Conservation (phyloP, 306 rosid genomes). For the Rubus parviflorus region DNA sequence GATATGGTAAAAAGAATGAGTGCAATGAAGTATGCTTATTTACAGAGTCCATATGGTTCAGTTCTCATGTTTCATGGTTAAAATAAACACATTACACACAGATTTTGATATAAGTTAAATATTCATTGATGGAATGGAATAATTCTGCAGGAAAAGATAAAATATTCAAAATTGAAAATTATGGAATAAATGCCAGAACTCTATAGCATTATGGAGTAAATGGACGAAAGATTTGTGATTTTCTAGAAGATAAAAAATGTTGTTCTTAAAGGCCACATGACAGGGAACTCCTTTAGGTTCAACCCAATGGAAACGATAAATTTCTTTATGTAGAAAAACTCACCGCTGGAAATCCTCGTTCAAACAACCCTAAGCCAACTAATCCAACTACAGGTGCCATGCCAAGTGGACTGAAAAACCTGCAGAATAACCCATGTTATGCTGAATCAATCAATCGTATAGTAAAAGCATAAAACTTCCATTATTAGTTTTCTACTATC, state of each 20-base stretch:
- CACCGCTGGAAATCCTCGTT: conserved; percentile 86
- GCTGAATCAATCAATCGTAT: conserved; percentile 20
- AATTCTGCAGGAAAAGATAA: not conserved
- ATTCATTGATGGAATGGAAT: not conserved
- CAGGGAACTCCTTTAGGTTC: conserved; percentile 6
- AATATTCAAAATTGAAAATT: not conserved
- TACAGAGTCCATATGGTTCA: conserved; percentile 3
- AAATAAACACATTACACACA: conserved; percentile 6
- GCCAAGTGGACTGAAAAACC: conserved; percentile 98
- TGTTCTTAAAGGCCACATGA: not conserved
- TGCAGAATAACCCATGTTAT: conserved; percentile 36
- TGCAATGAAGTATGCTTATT: conserved; percentile 15
- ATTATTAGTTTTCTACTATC: conserved; percentile 13
- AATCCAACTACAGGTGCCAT: conserved; percentile 98
- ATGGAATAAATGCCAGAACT: not conserved
- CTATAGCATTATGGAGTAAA: not conserved
- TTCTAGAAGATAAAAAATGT: not conserved
- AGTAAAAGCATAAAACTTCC: conserved; percentile 1
- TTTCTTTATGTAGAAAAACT: conserved; percentile 27
- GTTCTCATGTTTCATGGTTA: not conserved
- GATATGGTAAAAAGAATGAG: conserved; percentile 12
- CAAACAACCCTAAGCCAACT: conserved; percentile 88
- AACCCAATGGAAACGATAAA: conserved; percentile 1
- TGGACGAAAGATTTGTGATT: not conserved
- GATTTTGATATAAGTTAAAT: not conserved